Evolutionary conservation across 192 early-diverging fungal genomes (phyloP), one percentile per base, ranked within the genome.

Genomic region (Backusella luteola): DNA sequence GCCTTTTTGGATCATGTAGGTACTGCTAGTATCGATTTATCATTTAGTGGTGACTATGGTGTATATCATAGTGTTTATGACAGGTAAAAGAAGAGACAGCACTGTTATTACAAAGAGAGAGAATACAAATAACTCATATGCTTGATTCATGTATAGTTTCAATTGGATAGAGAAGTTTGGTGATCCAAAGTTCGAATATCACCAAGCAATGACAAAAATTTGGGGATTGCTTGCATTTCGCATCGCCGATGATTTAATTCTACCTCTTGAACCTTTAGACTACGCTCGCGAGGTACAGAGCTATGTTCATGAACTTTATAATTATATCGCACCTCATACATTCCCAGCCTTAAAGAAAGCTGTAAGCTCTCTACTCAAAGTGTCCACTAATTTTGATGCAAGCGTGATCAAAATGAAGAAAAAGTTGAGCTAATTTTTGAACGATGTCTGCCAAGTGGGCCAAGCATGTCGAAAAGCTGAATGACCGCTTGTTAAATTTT

Each of bases 31-130:
- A 52, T 91, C 6, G 83, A 88, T 73, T 32, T 92, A 42, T 76
- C 81, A 49, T 92, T 92, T 77, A 66, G 69, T 3, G 86, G 86
- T 19, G 74, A 77, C 41, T 72, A 81, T 66, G 90, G 90, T 35
- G 77, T 87, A 3, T 90, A 89, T 67, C 91, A 92, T 76, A 89
- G 87, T 59, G 91, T 89, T 79, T 92, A 91, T 77, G 91, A 91
- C 75, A 69, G 68, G 68, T 69, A 69, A 69, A 36, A n/a, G 15
- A 29, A 34, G 2, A n/a, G 0, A n/a, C 2, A 36, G 17, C 6
- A 67, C 3, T 11, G 12, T 11, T 67, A 67, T 12, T 34, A 11
- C 21, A 63, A n/a, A 29, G 2, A 23, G 14, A 17, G 46, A 7
- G 46, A n/a, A 21, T n/a, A 1, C 19, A 1, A 6, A 35, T 67